phyloP scores from a whole-genome alignment of 164 flowering plant genomes.

The Stephania yunnanensis region DNA sequence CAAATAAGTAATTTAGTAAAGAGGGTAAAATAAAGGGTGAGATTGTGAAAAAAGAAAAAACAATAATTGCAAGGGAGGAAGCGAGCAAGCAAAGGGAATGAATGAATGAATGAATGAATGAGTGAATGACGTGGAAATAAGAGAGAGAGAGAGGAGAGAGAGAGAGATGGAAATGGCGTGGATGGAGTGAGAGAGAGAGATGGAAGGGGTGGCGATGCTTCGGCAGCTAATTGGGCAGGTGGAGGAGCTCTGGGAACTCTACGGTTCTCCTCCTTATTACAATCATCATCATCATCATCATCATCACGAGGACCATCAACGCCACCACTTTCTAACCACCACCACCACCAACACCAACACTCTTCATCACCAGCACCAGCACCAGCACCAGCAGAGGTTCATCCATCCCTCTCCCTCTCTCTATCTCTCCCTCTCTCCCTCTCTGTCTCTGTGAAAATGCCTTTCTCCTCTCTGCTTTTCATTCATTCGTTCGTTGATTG shows the following conservation, averaged over 20 bases:
- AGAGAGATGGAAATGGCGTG: not conserved
- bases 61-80: not conserved
- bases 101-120: slow-evolving; percentile 2
- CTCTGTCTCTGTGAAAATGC: too few relatives aligned
- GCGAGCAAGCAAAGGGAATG: too few relatives aligned
- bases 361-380: not conserved
- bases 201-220: slow-evolving; percentile 74
- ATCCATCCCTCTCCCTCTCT: slow-evolving; percentile 13
- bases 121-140: slow-evolving; percentile 32
- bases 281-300: slow-evolving; percentile 18
- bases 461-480: not conserved
- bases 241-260: slow-evolving; percentile 57
- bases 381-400: slow-evolving; percentile 6
- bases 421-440: not conserved
- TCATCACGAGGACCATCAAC: not conserved
- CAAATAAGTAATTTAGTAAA: too few relatives aligned
- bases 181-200: slow-evolving; percentile 19
- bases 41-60: not conserved
- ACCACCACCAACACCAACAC: not conserved
- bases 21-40: too few relatives aligned
- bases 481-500: not conserved
- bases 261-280: slow-evolving; percentile 33
- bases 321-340: not conserved
- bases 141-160: slow-evolving; percentile 5
- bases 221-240: slow-evolving; percentile 80